These are phyloP conservation scores for Kwoniella bestiolae DNA, from an alignment of 768 basidiomycete genomes.

Conservation along the genomic window DNA sequence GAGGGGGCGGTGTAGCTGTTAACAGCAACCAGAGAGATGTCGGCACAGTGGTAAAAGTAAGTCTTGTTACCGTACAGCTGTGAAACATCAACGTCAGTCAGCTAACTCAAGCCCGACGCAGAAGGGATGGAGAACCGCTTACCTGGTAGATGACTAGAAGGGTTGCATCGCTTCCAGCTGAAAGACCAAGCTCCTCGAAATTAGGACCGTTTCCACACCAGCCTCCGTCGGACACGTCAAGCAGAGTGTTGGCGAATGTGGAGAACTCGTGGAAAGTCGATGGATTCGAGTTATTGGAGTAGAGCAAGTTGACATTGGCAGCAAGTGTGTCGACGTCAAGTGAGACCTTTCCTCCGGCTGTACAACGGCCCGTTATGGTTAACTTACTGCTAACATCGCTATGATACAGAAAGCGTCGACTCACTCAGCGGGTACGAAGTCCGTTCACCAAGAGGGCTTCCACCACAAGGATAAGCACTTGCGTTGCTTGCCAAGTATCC, in stretches of 20 bases:
- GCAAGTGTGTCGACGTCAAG: slow-evolving; percentile 29
- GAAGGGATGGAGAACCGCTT: neutral
- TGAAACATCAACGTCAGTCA: neutral
- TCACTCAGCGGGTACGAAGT: slow-evolving; percentile 28
- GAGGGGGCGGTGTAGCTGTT: slow-evolving; percentile 22
- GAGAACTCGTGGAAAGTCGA: slow-evolving; percentile 35
- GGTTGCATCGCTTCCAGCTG: slow-evolving; percentile 29
- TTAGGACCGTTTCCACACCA: slow-evolving; percentile 39
- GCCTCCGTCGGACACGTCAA: slow-evolving; percentile 26
- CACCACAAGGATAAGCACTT: slow-evolving; percentile 28
- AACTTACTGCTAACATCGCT: neutral
- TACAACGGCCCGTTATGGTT: neutral
- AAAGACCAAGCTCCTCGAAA: slow-evolving; percentile 30
- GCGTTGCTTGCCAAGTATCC: slow-evolving; percentile 26
- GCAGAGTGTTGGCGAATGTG: slow-evolving; percentile 28
- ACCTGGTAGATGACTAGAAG: slow-evolving; percentile 36
- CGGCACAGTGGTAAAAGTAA: slow-evolving; percentile 41
- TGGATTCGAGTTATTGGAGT: slow-evolving; percentile 26
- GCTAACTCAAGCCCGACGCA: neutral
- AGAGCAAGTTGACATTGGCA: slow-evolving; percentile 34
- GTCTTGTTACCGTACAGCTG: slow-evolving; percentile 31
- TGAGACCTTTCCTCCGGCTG: slow-evolving; percentile 36
- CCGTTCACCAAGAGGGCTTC: slow-evolving; percentile 10
- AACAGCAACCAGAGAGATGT: slow-evolving; percentile 36
- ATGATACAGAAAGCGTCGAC: neutral